These are phyloP conservation scores for Blepharisma stoltei DNA, from an alignment of 73 alveolate genomes.

Conservation along the genomic window DNA sequence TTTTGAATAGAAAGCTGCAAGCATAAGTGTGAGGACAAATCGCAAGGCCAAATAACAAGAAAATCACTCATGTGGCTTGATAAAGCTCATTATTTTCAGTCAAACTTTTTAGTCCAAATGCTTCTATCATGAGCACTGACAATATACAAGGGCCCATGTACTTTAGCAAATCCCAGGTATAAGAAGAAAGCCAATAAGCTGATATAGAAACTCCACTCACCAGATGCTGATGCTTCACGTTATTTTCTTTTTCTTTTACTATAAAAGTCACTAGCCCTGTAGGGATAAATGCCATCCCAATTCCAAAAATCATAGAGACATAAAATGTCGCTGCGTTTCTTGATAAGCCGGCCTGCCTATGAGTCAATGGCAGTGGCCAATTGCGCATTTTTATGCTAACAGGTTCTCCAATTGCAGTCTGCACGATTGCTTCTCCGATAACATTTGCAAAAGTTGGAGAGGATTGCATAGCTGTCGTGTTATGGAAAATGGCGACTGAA, in stretches of 20 bases:
- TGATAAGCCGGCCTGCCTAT: background rate
- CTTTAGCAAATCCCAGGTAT: slow-evolving; percentile 68
- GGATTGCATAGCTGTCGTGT: slow-evolving; percentile 14
- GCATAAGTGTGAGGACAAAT: slow-evolving; percentile 85
- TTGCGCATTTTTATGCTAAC: background rate
- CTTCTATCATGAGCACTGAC: slow-evolving; percentile 30
- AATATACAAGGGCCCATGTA: slow-evolving; percentile 63
- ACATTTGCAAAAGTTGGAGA: slow-evolving; percentile 10
- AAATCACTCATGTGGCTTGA: slow-evolving; percentile 60
- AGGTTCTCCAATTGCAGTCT: no score
- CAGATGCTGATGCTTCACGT: slow-evolving; percentile 86
- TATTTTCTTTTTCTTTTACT: slow-evolving; percentile 92
- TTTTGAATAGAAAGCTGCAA: slow-evolving; percentile 64
- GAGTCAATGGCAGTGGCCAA: slow-evolving; percentile 22
- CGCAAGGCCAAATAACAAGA: slow-evolving; percentile 81
- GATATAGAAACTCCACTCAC: slow-evolving; percentile 80
- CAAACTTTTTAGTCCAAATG: slow-evolving; percentile 28
- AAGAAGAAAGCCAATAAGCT: slow-evolving; percentile 88
- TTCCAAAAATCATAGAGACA: slow-evolving; percentile 70
- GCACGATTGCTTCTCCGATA: background rate
- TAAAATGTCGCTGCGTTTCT: slow-evolving; percentile 37
- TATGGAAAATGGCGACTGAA: slow-evolving; percentile 34
- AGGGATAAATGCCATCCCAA: slow-evolving; percentile 94
- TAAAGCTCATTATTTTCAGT: slow-evolving; percentile 38
- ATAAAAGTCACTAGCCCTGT: slow-evolving; percentile 81